Base-by-base conservation (phyloP, 1,139 yeast genomes). In the Zygoascus meyerae region DNA sequence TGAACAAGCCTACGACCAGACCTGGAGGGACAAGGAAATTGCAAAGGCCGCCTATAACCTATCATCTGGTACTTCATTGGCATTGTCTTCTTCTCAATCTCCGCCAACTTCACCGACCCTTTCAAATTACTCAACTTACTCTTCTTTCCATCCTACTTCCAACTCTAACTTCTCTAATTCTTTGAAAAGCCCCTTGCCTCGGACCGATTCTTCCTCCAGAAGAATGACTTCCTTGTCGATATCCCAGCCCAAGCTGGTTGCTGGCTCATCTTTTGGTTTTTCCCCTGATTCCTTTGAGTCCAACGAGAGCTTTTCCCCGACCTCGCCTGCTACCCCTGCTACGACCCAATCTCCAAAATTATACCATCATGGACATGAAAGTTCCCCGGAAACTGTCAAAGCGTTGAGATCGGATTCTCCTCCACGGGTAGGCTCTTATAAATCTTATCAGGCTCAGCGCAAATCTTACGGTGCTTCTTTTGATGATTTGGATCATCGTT, bases 221-320 rank as follows among this genome's bases (percentile, higher is more conserved):
- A 21, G 18, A 11, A 35, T 35, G n/a, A 17, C 39, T n/a, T 12
- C 39, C 7, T 29, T 18, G 29, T 12, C 16, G 15, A 40, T 40
- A 9, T 12, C 32, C 10, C 37, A 40, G 32, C 43, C 43, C 12
- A 40, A 11, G 10, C 43, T 40, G 29, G 43, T 40, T 6, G 43
- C 43, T 12, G 43, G 43, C 29, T 33, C 37, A 2, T 35, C 43
- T 6, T 40, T 40, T 40, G 43, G 43, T 11, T 40, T 40, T 12
- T 40, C 43, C 31, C 37, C 43, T 6, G 43, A 40, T 9, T 34
- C 43, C 12, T 40, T 40, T 21, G 43, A 40, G 35, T 32, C 43
- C 30, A 17, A 28, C 18, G 32, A 28, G 14, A 36, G 31, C 10
- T 33, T 18, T 15, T 34, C 34, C 12, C 38, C 38, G 29, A 17